phyloP scores from a whole-genome alignment of 1,284 basidiomycete genomes.

The Cryptococcus sp. region DNA sequence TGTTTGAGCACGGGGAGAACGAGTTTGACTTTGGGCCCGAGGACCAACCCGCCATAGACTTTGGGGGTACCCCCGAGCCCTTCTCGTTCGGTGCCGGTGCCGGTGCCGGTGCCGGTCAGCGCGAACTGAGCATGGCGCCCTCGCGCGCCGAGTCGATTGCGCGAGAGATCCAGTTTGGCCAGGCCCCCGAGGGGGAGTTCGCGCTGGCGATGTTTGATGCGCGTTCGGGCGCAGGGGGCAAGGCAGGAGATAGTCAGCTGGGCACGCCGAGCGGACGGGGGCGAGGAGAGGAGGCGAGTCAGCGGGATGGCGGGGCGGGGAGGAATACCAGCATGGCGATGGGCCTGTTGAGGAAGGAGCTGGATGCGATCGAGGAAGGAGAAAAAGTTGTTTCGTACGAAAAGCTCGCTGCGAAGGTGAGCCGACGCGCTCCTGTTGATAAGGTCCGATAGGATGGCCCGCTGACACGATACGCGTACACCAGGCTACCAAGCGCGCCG shows the following conservation, averaged over 20 bases:
- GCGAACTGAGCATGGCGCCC: conserved; percentile 31
- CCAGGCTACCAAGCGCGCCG: conserved; percentile 82
- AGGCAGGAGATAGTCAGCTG: conserved; percentile 22
- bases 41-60: conserved; percentile 52
- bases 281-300: conserved; percentile 55
- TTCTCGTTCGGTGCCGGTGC: conserved; percentile 1
- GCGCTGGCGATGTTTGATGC: conserved; percentile 80
- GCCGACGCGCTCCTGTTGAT: conserved; percentile 24
- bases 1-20: conserved; percentile 42
- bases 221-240: conserved; percentile 50
- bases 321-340: conserved; percentile 83
- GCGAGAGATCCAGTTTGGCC: conserved; percentile 45
- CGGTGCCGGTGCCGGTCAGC: conserved; percentile 14
- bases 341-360: conserved; percentile 71
- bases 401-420: conserved; percentile 68
- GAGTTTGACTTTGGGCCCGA: conserved; percentile 15
- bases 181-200: conserved; percentile 53
- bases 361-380: conserved; percentile 53
- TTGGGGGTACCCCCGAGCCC: conserved; percentile 52
- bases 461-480: conserved; percentile 4
- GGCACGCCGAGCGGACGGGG: conserved; percentile 25
- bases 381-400: conserved; percentile 69
- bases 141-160: conserved; percentile 51
- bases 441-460: too few species aligned
- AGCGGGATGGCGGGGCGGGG: conserved; percentile 47